phyloP scores from a whole-genome alignment of 2,329 filamentous ascomycete genomes.

The Penicillium sp. region DNA sequence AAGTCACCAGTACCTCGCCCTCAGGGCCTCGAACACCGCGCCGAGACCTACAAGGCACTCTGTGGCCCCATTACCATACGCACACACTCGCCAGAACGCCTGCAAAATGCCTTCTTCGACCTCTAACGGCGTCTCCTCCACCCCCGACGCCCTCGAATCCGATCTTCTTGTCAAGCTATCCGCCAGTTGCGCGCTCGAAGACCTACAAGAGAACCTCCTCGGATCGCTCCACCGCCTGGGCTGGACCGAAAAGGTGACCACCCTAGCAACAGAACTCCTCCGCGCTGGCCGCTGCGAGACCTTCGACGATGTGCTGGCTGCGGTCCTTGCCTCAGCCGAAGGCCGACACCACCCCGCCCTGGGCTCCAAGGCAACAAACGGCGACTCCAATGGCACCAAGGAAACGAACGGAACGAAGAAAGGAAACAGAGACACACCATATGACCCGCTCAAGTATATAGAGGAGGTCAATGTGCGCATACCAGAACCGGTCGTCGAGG shows the following conservation, averaged over 20 bases:
- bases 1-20: background rate
- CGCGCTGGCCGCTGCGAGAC: slow-evolving; percentile 59
- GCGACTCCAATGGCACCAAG: slow-evolving; percentile 20
- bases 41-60: background rate
- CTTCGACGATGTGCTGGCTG: slow-evolving; percentile 58
- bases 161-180: slow-evolving; percentile 49
- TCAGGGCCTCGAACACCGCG: background rate
- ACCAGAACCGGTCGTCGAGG: slow-evolving; percentile 51
- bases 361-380: slow-evolving; percentile 24
- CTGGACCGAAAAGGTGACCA: slow-evolving; percentile 60
- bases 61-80: background rate
- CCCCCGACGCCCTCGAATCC: slow-evolving; percentile 45
- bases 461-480: slow-evolving; percentile 50
- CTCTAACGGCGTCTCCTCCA: slow-evolving; percentile 24
- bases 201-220: slow-evolving; percentile 57
- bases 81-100: slow-evolving; percentile 14
- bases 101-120: slow-evolving; percentile 25
- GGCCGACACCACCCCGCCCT: slow-evolving; percentile 34
- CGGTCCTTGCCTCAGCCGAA: slow-evolving; percentile 52
- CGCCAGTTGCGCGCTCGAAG: slow-evolving; percentile 52
- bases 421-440: slow-evolving; percentile 25
- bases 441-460: slow-evolving; percentile 32
- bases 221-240: slow-evolving; percentile 59
- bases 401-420: slow-evolving; percentile 26
- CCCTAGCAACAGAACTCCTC: slow-evolving; percentile 58